Evolutionary conservation across 2,329 filamentous ascomycete genomes (phyloP).

Genomic region (Cytospora schulzeri): DNA sequence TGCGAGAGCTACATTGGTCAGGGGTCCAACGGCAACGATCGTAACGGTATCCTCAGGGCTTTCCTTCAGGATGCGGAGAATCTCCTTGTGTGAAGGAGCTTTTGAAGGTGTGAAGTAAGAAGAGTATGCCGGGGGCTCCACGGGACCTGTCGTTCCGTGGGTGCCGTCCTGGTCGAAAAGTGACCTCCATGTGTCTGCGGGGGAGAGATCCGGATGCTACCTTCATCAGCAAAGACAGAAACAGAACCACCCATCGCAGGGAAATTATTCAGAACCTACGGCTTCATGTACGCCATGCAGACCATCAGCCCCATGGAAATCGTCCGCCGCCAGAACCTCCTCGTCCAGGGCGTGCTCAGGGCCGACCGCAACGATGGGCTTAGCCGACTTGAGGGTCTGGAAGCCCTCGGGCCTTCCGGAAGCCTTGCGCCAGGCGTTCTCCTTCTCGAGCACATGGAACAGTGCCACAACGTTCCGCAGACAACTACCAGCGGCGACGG

Average conservation of each 20-base stretch:
- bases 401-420: conserved; percentile 71
- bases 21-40: conserved; percentile 85
- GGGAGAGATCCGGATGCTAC: conserved; percentile 72
- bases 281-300: conserved; percentile 72
- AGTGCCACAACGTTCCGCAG: conserved; percentile 85
- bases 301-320: conserved; percentile 82
- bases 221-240: conserved; percentile 14
- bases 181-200: conserved; percentile 72
- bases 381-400: conserved; percentile 68
- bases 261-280: conserved; percentile 41
- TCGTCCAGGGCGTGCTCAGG: conserved; percentile 85
- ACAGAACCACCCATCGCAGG: neutral
- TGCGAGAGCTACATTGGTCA: conserved; percentile 92
- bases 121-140: conserved; percentile 49
- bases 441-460: conserved; percentile 90
- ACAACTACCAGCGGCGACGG: conserved; percentile 56
- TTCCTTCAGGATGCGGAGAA: conserved; percentile 80
- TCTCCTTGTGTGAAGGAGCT: conserved; percentile 76
- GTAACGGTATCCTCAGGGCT: conserved; percentile 83
- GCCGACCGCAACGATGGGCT: conserved; percentile 84
- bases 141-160: conserved; percentile 34
- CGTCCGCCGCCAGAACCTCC: conserved; percentile 76
- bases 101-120: conserved; percentile 76
- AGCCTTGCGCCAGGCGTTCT: conserved; percentile 78
- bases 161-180: conserved; percentile 56